A percentile compares a stretch with the other conserved stretches of the same genome.
Evolutionary conservation across 345 rosid genomes (phyloP).

Genomic region (Populus simonii): DNA sequence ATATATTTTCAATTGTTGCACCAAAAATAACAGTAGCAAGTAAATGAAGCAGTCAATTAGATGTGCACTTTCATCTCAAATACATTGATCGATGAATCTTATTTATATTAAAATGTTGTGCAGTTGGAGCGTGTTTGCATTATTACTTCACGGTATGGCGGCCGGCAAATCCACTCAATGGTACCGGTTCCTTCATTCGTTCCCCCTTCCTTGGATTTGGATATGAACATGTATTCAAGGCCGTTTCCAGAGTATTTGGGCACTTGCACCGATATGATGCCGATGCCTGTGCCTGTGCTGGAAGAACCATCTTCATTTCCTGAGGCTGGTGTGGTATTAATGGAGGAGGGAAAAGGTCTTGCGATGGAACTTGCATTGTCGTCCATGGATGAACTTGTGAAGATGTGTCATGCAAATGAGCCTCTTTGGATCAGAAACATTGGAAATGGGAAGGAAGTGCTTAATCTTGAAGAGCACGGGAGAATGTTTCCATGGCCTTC

Average conservation of each 20-base stretch:
- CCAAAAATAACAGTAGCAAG: neutral
- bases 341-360: constrained; percentile 63
- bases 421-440: constrained; percentile 65
- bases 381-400: constrained; percentile 59
- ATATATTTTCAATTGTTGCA: neutral
- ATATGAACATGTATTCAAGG: constrained; percentile 62
- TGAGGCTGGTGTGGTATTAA: constrained; percentile 38
- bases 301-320: constrained; percentile 33
- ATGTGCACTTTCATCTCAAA: neutral
- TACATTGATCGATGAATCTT: neutral
- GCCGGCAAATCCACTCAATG: constrained; percentile 49
- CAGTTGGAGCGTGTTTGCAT: constrained; percentile 77
- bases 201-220: constrained; percentile 64
- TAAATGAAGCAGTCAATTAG: neutral
- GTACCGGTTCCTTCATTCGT: constrained; percentile 33
- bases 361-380: constrained; percentile 74
- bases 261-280: constrained; percentile 46
- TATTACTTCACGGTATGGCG: constrained; percentile 51
- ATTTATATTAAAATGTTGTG: neutral
- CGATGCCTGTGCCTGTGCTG: constrained; percentile 47
- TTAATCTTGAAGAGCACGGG: constrained; percentile 62
- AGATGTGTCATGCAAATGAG: constrained; percentile 56
- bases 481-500: constrained; percentile 68
- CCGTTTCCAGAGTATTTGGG: constrained; percentile 41
- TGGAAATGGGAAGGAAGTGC: constrained; percentile 36